Percentiles rank a stretch among this genome's conserved stretches.
Evolutionary conservation across 169 alveolate species (phyloP).

Genomic region (Plasmodium sp.): DNA sequence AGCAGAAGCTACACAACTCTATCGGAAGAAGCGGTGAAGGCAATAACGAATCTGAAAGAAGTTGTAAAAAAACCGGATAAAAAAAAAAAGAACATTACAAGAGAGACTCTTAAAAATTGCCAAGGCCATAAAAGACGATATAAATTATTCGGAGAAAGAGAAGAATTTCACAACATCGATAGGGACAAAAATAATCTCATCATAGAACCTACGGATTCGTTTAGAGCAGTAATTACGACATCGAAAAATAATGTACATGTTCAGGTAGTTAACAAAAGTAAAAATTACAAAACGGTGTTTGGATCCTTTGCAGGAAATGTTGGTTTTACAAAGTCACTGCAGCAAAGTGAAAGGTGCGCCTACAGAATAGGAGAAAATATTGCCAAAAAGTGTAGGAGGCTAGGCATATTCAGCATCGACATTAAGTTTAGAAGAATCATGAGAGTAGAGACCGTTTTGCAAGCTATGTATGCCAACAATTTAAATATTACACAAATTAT

Average conservation of each 20-base stretch:
- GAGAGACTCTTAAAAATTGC: constrained; percentile 74
- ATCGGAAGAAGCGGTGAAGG: constrained; percentile 72
- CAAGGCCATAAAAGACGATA: constrained; percentile 72
- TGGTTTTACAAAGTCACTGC: constrained; percentile 86
- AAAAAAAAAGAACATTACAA: constrained; percentile 70
- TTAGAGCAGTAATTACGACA: constrained; percentile 85
- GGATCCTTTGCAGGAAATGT: constrained; percentile 90
- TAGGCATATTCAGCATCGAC: constrained; percentile 87
- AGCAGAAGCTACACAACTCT: constrained; percentile 30
- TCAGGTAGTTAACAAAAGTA: constrained; percentile 86
- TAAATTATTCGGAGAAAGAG: constrained; percentile 70
- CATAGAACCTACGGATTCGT: constrained; percentile 89
- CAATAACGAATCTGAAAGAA: constrained; percentile 73
- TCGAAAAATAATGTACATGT: constrained; percentile 90
- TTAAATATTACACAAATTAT: constrained; percentile 85
- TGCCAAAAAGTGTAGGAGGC: constrained; percentile 90
- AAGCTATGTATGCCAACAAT: constrained; percentile 90
- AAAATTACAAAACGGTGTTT: constrained; percentile 85
- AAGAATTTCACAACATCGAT: constrained; percentile 91
- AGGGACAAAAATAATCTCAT: constrained; percentile 86
- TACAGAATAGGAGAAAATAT: constrained; percentile 89
- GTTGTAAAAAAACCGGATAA: constrained; percentile 62
- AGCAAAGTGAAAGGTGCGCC: constrained; percentile 88
- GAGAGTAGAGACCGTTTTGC: constrained; percentile 88
- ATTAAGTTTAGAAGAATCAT: constrained; percentile 87